phyloP scores from a whole-genome alignment of 306 rosid genomes.

The Pterocarpus macrocarpus region DNA sequence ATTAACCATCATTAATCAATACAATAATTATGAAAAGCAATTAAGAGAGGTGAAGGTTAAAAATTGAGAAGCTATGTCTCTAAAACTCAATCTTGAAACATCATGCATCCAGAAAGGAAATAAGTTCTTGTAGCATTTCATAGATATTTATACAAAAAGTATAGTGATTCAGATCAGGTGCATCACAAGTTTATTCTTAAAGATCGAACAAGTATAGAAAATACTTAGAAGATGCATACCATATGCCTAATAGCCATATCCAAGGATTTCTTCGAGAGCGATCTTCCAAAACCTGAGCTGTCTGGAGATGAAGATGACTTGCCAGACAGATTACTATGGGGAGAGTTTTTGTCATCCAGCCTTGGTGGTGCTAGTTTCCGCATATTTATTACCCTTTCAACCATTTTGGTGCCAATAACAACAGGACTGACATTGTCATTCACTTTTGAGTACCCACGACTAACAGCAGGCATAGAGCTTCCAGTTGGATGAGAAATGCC shows the following conservation, averaged over 20 bases:
- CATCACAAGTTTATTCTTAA: conserved; percentile 31
- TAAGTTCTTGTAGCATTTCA: conserved; percentile 1
- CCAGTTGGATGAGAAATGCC: conserved; percentile 77
- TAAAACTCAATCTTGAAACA: background rate
- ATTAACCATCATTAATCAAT: background rate
- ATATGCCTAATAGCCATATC: conserved; percentile 99
- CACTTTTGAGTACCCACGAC: conserved; percentile 73
- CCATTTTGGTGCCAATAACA: conserved; percentile 90
- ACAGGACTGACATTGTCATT: conserved; percentile 91
- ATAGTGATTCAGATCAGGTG: conserved; percentile 5
- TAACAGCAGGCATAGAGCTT: conserved; percentile 93
- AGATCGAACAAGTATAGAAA: conserved; percentile 29
- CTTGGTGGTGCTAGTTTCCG: conserved; percentile 87
- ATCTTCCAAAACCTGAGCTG: conserved; percentile 92
- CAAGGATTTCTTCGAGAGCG: conserved; percentile 96
- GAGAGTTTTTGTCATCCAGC: conserved; percentile 79
- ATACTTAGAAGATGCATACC: conserved; percentile 63
- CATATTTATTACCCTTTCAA: conserved; percentile 96
- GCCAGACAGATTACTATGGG: conserved; percentile 76
- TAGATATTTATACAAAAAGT: background rate
- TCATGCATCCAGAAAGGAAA: conserved; percentile 4
- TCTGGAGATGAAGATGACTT: conserved; percentile 85
- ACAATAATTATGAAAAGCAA: background rate
- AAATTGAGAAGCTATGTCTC: conserved; percentile 25
- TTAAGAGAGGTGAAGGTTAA: background rate